phyloP scores from a whole-genome alignment of 2,329 filamentous ascomycete genomes.

The Aspergillus nomiae region DNA sequence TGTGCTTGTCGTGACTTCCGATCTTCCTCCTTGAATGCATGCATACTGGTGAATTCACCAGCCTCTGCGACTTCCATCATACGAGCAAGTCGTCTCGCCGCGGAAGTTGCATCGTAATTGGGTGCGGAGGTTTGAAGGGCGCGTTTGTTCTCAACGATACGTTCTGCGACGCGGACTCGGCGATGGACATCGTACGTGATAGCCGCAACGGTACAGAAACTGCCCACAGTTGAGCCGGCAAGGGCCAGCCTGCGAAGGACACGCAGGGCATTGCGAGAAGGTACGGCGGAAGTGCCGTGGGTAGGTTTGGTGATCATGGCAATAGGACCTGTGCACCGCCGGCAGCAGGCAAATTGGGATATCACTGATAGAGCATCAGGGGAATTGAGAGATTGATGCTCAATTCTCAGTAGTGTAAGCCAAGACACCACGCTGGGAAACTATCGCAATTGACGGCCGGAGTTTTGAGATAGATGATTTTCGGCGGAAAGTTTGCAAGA shows the following conservation, averaged over 20 bases:
- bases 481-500: conserved; percentile 22
- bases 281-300: conserved; percentile 35
- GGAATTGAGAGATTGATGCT: background rate
- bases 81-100: conserved; percentile 37
- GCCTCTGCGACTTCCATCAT: conserved; percentile 50
- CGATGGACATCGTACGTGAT: conserved; percentile 47
- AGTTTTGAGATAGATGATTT: conserved; percentile 2
- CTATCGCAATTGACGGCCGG: conserved; percentile 8
- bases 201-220: conserved; percentile 43
- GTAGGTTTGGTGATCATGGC: conserved; percentile 37
- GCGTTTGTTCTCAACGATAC: conserved; percentile 48
- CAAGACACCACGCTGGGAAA: background rate
- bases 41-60: conserved; percentile 44
- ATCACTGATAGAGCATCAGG: conserved; percentile 20
- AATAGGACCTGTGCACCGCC: conserved; percentile 25
- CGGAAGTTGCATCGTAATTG: conserved; percentile 43
- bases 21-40: conserved; percentile 36
- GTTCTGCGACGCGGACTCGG: conserved; percentile 43
- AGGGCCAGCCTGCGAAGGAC: conserved; percentile 39
- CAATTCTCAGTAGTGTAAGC: background rate
- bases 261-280: conserved; percentile 48
- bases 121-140: conserved; percentile 43
- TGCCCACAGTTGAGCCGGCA: conserved; percentile 41
- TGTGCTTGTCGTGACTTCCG: conserved; percentile 17
- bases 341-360: conserved; percentile 23